phyloP scores from a whole-genome alignment of 176 grass and related monocot species.

The Musa acuminata region DNA sequence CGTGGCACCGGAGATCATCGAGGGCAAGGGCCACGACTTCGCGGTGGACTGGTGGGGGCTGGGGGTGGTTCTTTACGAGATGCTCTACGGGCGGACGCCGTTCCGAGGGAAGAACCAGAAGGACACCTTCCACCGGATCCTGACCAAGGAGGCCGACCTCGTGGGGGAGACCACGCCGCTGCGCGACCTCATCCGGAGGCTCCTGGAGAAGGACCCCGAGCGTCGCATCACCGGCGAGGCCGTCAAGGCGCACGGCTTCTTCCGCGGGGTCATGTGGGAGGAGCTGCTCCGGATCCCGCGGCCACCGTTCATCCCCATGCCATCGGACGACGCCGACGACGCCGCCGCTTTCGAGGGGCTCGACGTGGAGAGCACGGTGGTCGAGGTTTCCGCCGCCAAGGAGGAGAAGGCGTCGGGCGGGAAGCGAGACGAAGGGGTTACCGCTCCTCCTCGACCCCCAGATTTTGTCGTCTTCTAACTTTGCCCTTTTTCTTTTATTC shows the following conservation, averaged over 20 bases:
- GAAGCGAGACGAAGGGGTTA: not conserved
- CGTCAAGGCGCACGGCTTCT: conserved; percentile 82
- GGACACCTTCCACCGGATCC: conserved; percentile 94
- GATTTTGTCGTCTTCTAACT: not conserved
- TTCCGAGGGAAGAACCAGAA: conserved; percentile 87
- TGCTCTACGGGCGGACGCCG: conserved; percentile 93
- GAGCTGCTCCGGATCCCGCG: conserved; percentile 53
- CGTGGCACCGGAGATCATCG: conserved; percentile 95
- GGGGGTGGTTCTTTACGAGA: conserved; percentile 87
- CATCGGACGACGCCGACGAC: not conserved
- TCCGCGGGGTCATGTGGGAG: conserved; percentile 66
- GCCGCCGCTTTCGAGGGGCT: conserved; percentile 14
- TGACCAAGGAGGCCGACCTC: conserved; percentile 69
- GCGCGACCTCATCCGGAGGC: conserved; percentile 61
- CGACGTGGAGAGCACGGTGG: conserved; percentile 79
- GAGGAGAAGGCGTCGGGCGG: conserved; percentile 14
- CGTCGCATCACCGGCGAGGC: conserved; percentile 46
- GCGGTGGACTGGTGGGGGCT: conserved; percentile 92
- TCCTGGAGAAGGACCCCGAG: conserved; percentile 87
- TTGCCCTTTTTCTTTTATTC: not conserved
- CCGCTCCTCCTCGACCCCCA: not conserved
- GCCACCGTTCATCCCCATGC: conserved; percentile 65
- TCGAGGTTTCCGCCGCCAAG: conserved; percentile 46
- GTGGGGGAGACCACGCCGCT: conserved; percentile 70
- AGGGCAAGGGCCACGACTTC: conserved; percentile 83